A percentile compares a stretch with the other conserved stretches of the same genome.
These are phyloP conservation scores for Mycosphaerella arachidis DNA, from an alignment of 2,329 filamentous ascomycete species.

Conservation along the genomic window DNA sequence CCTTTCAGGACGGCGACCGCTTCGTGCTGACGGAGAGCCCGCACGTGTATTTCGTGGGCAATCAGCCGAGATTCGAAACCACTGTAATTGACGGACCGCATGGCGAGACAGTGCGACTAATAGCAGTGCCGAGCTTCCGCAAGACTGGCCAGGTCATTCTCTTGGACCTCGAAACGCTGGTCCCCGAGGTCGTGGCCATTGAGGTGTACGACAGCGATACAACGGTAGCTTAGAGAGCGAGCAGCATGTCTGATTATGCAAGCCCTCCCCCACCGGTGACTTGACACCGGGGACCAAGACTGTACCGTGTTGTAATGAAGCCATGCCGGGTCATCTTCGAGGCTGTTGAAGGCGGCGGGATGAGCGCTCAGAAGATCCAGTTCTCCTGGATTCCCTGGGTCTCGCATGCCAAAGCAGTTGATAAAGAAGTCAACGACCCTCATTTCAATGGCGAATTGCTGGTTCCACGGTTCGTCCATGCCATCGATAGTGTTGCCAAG, in stretches of 20 bases:
- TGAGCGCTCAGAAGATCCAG: too few relatives aligned
- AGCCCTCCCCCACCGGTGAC: too few relatives aligned
- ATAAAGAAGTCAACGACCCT: background rate
- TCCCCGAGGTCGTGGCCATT: conserved; percentile 66
- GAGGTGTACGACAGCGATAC: conserved; percentile 32
- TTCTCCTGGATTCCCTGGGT: background rate
- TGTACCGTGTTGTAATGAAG: too few relatives aligned
- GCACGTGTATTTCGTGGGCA: conserved; percentile 76
- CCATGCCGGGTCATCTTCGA: too few relatives aligned
- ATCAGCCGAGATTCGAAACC: conserved; percentile 58
- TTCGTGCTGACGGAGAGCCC: conserved; percentile 83
- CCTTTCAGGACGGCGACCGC: conserved; percentile 88
- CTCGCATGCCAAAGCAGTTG: background rate
- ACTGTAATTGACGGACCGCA: conserved; percentile 49
- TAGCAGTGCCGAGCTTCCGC: conserved; percentile 80
- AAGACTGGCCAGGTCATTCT: conserved; percentile 75
- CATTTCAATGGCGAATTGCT: background rate
- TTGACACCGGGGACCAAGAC: too few relatives aligned
- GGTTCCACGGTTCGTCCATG: background rate
- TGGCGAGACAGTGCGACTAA: conserved; percentile 67
- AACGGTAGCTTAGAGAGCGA: background rate
- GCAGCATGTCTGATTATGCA: too few relatives aligned
- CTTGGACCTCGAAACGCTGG: conserved; percentile 79
- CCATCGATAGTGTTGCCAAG: background rate
- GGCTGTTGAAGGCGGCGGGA: too few relatives aligned